Evolutionary conservation across 2,329 filamentous ascomycete genomes (phyloP).

Genomic region (Aspergillus pseudoterreus): DNA sequence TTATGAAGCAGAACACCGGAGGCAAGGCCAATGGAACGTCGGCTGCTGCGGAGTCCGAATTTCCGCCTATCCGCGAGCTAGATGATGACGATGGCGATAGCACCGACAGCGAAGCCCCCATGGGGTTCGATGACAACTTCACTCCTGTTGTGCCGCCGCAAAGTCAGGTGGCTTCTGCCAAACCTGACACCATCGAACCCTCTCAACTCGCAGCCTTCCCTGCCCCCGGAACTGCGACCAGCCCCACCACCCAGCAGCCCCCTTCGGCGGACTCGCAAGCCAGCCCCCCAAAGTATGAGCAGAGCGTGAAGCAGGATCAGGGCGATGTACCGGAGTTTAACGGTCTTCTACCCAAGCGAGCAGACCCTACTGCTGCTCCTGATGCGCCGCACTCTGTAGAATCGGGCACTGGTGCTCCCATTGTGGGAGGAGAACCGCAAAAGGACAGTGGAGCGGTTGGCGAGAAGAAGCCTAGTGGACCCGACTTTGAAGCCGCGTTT

Average conservation of each 20-base stretch:
- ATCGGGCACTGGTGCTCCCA: constrained; percentile 31
- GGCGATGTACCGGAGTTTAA: constrained; percentile 35
- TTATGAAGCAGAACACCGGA: constrained; percentile 46
- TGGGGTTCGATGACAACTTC: constrained; percentile 91
- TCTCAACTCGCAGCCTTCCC: constrained; percentile 37
- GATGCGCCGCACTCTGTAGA: constrained; percentile 41
- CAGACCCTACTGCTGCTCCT: constrained; percentile 36
- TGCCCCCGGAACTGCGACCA: constrained; percentile 37
- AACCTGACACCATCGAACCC: constrained; percentile 33
- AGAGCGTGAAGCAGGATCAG: constrained; percentile 20
- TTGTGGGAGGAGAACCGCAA: constrained; percentile 34
- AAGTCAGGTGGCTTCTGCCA: constrained; percentile 20
- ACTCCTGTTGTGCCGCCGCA: constrained; percentile 55
- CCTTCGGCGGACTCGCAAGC: constrained; percentile 55
- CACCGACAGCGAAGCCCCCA: constrained; percentile 60
- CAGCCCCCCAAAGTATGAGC: constrained; percentile 49
- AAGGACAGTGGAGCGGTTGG: constrained; percentile 15
- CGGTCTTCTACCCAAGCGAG: constrained; percentile 38
- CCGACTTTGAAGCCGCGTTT: constrained; percentile 48
- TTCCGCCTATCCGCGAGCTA: constrained; percentile 88
- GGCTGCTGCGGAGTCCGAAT: constrained; percentile 58
- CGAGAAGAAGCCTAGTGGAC: constrained; percentile 30
- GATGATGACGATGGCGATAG: constrained; percentile 77
- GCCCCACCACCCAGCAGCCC: constrained; percentile 26
- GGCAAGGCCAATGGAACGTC: constrained; percentile 32